Evolutionary conservation across 2,329 filamentous ascomycete genomes (phyloP).

Genomic region (Septoria linicola): DNA sequence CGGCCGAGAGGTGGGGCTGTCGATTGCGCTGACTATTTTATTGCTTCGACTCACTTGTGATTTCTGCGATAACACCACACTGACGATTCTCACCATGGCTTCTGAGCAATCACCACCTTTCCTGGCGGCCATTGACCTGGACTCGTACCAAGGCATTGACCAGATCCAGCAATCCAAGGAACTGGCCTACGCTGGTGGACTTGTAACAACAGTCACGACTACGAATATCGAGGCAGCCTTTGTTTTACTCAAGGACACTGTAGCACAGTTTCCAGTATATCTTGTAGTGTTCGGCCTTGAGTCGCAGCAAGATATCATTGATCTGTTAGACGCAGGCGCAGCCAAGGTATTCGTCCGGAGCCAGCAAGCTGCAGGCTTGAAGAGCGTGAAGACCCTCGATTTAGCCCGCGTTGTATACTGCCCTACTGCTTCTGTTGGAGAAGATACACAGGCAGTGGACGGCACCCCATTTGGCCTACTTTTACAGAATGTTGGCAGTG

Average conservation of each 20-base stretch:
- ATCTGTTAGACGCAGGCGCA: slow-evolving; percentile 81
- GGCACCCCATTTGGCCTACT: slow-evolving; percentile 49
- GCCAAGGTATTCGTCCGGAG: slow-evolving; percentile 78
- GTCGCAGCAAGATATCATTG: slow-evolving; percentile 69
- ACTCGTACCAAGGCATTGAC: slow-evolving; percentile 44
- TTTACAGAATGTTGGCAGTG: slow-evolving; percentile 41
- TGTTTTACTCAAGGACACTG: slow-evolving; percentile 56
- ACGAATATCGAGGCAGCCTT: slow-evolving; percentile 47
- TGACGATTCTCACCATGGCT: slow-evolving; percentile 16
- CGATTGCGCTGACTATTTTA: too few relatives aligned
- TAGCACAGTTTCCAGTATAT: slow-evolving; percentile 61
- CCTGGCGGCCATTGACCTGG: slow-evolving; percentile 51
- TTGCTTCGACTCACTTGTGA: not conserved
- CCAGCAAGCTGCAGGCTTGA: slow-evolving; percentile 61
- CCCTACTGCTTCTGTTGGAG: slow-evolving; percentile 46
- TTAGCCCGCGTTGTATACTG: slow-evolving; percentile 57
- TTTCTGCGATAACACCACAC: not conserved
- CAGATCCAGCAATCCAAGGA: slow-evolving; percentile 48
- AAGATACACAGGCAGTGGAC: slow-evolving; percentile 44
- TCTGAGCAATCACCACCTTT: slow-evolving; percentile 40
- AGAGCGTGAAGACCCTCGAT: slow-evolving; percentile 52
- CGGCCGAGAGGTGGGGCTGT: too few relatives aligned
- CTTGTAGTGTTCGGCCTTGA: slow-evolving; percentile 72
- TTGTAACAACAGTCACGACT: slow-evolving; percentile 54
- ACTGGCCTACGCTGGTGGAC: slow-evolving; percentile 59